These are phyloP conservation scores for Tulasnella calospora DNA, from an alignment of 768 basidiomycete genomes.

Conservation along the genomic window DNA sequence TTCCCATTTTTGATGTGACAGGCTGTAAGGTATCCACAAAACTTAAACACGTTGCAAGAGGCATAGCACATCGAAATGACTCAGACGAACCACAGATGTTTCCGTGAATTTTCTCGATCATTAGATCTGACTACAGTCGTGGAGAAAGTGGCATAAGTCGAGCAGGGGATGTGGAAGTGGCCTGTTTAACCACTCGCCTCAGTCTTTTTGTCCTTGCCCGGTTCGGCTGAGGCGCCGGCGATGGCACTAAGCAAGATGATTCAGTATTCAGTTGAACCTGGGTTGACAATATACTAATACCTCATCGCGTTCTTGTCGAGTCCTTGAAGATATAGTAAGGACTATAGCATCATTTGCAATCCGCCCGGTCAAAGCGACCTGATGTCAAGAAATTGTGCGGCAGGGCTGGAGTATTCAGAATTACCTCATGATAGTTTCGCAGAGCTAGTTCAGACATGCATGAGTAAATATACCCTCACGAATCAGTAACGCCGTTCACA, in stretches of 20 bases:
- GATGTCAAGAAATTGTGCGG: not conserved
- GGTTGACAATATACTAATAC: not conserved
- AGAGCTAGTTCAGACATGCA: conserved; percentile 48
- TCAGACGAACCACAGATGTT: conserved; percentile 54
- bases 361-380: conserved; percentile 10
- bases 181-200: not conserved
- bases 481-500: not conserved
- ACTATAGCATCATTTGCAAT: conserved; percentile 39
- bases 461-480: not conserved
- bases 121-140: conserved; percentile 55
- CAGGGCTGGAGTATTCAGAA: not conserved
- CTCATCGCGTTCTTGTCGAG: conserved; percentile 60
- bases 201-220: conserved; percentile 25
- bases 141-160: not conserved
- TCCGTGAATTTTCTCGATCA: conserved; percentile 76
- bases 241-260: not conserved
- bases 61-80: not conserved
- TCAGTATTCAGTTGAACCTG: not conserved
- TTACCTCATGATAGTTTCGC: conserved; percentile 66
- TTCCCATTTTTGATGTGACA: conserved; percentile 76
- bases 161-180: not conserved
- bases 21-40: conserved; percentile 37
- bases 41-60: not conserved
- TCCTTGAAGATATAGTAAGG: conserved; percentile 67
- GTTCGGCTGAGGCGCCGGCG: not conserved